Percentiles rank a stretch among this genome's conserved stretches.
phyloP scores from a whole-genome alignment of 2,329 filamentous ascomycete species.

The Fusarium aywerte region DNA sequence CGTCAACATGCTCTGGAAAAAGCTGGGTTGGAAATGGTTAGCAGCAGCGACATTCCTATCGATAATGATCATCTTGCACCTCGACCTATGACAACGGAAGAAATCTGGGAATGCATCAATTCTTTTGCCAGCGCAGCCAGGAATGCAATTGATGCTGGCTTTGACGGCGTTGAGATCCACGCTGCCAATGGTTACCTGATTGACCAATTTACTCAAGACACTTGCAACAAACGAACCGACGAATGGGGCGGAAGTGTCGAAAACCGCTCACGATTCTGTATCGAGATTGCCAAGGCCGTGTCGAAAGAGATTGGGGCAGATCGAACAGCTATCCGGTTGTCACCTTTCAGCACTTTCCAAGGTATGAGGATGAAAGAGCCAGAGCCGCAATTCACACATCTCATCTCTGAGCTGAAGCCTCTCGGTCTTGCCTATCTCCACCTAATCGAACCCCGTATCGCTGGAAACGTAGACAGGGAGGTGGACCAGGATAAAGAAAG shows the following conservation, averaged over 20 bases:
- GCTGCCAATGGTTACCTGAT: constrained; percentile 26
- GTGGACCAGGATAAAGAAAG: constrained; percentile 50
- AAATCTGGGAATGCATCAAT: constrained; percentile 6
- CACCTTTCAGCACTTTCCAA: constrained; percentile 69
- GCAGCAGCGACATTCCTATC: constrained; percentile 17
- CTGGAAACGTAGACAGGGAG: constrained; percentile 52
- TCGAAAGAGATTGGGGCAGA: constrained; percentile 60
- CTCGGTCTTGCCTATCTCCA: constrained; percentile 70
- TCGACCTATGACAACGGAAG: background rate
- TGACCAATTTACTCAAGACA: constrained; percentile 19
- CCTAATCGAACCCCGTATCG: constrained; percentile 66
- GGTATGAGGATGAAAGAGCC: constrained; percentile 70
- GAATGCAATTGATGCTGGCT: constrained; percentile 7
- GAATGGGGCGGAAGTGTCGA: constrained; percentile 64
- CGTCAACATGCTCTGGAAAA: background rate
- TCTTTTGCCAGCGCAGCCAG: constrained; percentile 14
- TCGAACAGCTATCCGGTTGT: constrained; percentile 65
- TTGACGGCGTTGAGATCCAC: constrained; percentile 23
- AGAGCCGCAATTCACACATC: constrained; percentile 68
- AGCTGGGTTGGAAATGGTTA: constrained; percentile 14
- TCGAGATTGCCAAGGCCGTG: constrained; percentile 59
- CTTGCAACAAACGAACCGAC: constrained; percentile 61
- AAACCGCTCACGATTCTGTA: constrained; percentile 57
- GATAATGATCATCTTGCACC: background rate
- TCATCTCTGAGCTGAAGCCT: constrained; percentile 62